A percentile compares a stretch with the other conserved stretches of the same genome.
phyloP scores from a whole-genome alignment of 1,284 basidiomycete species.

The Rhodofomes roseus region DNA sequence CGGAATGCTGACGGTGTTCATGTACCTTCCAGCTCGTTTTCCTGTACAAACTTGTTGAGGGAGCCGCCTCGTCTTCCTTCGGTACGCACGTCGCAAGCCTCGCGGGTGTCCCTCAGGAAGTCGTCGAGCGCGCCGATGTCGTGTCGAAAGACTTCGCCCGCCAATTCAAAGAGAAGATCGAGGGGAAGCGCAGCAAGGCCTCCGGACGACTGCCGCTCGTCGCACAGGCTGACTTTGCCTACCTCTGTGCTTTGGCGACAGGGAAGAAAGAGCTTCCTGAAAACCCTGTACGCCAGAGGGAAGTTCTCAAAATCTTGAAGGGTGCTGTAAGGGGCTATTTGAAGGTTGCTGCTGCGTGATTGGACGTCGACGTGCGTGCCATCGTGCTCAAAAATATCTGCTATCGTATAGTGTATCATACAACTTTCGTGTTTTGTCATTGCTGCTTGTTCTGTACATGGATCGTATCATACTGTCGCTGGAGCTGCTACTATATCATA shows the following conservation, averaged over 20 bases:
- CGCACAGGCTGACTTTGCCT: constrained; percentile 85
- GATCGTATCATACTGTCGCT: background rate
- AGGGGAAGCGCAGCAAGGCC: constrained; percentile 55
- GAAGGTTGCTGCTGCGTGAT: constrained; percentile 5
- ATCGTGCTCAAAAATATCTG: background rate
- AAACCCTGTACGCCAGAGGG: constrained; percentile 46
- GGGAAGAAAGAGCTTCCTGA: constrained; percentile 49
- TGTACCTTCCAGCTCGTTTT: constrained; percentile 66
- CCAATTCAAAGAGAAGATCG: constrained; percentile 77
- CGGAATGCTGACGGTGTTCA: too few relatives aligned
- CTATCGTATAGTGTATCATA: constrained; percentile 2
- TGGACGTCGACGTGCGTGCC: background rate
- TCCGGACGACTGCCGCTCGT: constrained; percentile 65
- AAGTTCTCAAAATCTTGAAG: constrained; percentile 54
- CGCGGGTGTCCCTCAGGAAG: constrained; percentile 73
- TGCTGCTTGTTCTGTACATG: constrained; percentile 4
- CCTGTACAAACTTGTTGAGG: constrained; percentile 89
- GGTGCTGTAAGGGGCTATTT: constrained; percentile 34
- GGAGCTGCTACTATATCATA: background rate
- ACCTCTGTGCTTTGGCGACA: constrained; percentile 57
- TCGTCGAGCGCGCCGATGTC: constrained; percentile 85
- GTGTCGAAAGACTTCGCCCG: constrained; percentile 87
- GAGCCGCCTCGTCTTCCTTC: constrained; percentile 88
- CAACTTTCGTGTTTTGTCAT: constrained; percentile 2
- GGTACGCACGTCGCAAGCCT: constrained; percentile 90